A percentile compares a stretch with the other conserved stretches of the same genome.
phyloP scores from a whole-genome alignment of 2,329 filamentous ascomycete species.

The Botrytis tulipae region DNA sequence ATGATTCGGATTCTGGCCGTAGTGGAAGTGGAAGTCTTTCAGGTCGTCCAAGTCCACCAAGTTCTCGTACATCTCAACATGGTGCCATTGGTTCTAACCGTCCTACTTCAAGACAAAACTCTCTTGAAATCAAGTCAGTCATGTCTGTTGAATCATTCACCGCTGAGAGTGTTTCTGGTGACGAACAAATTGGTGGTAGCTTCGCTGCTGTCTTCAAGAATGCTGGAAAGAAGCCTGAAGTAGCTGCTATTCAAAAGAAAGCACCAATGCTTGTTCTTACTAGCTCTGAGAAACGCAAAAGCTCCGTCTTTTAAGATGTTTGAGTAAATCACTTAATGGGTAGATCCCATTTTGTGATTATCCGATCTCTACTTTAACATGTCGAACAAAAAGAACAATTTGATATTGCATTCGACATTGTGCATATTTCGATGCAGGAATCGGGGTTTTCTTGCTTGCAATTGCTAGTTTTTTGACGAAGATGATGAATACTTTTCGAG shows the following conservation, averaged over 20 bases:
- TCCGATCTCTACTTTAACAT: constrained; percentile 35
- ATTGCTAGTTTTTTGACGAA: constrained; percentile 33
- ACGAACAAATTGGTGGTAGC: constrained; percentile 59
- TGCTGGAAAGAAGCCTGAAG: constrained; percentile 55
- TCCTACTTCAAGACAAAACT: constrained; percentile 64
- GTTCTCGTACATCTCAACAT: constrained; percentile 73
- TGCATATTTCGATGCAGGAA: constrained; percentile 35
- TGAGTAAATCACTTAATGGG: constrained; percentile 30
- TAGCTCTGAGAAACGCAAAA: constrained; percentile 88
- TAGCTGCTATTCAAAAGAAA: constrained; percentile 66
- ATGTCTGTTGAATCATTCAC: constrained; percentile 48
- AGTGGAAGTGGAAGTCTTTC: constrained; percentile 79
- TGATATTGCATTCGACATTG: constrained; percentile 42
- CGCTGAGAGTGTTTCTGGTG: constrained; percentile 64
- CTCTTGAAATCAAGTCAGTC: constrained; percentile 54
- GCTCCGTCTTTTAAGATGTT: constrained; percentile 54
- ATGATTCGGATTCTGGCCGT: constrained; percentile 66
- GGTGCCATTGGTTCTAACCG: constrained; percentile 87
- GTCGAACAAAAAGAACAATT: constrained; percentile 33
- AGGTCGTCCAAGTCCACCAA: constrained; percentile 65
- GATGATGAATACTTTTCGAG: constrained; percentile 32
- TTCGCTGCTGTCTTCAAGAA: constrained; percentile 67
- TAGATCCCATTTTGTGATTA: constrained; percentile 38
- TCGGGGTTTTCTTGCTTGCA: constrained; percentile 25
- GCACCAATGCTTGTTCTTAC: constrained; percentile 84